phyloP scores from a whole-genome alignment of 1,284 basidiomycete species.

The Ceratobasidium sp. region DNA sequence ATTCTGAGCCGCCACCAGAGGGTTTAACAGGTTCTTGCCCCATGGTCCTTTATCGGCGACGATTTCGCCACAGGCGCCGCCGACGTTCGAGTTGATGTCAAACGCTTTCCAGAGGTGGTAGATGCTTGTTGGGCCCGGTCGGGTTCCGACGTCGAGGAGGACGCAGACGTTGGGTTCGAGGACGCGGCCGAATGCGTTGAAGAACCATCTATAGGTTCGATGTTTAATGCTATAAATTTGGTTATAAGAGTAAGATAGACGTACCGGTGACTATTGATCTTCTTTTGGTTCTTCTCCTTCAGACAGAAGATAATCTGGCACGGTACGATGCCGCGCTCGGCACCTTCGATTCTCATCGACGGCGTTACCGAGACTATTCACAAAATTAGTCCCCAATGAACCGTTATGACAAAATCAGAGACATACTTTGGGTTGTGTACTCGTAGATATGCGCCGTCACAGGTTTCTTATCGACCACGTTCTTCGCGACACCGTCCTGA shows the following conservation, averaged over 20 bases:
- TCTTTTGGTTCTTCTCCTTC: constrained; percentile 96
- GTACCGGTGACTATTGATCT: constrained; percentile 94
- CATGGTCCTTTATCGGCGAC: constrained; percentile 84
- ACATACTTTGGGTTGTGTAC: constrained; percentile 89
- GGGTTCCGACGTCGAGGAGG: constrained; percentile 93
- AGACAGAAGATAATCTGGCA: constrained; percentile 72
- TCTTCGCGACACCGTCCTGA: constrained; percentile 71
- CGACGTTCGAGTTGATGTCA: constrained; percentile 92
- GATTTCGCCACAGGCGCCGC: constrained; percentile 95
- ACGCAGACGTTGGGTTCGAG: constrained; percentile 87
- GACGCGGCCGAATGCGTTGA: constrained; percentile 82
- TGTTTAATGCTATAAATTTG: no score
- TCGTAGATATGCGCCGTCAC: constrained; percentile 97
- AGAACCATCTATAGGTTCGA: constrained; percentile 70
- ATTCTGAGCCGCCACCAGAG: constrained; percentile 72
- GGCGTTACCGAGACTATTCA: constrained; percentile 81
- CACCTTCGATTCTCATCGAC: constrained; percentile 84
- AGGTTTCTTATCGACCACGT: constrained; percentile 85
- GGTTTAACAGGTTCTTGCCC: constrained; percentile 11
- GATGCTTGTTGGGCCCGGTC: constrained; percentile 84
- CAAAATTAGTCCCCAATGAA: constrained; percentile 31
- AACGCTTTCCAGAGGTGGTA: constrained; percentile 97
- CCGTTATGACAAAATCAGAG: not conserved
- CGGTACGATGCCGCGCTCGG: constrained; percentile 76
- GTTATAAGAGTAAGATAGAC: no score